phyloP scores from a whole-genome alignment of 768 basidiomycete genomes.

The Hygrocybe punicea region DNA sequence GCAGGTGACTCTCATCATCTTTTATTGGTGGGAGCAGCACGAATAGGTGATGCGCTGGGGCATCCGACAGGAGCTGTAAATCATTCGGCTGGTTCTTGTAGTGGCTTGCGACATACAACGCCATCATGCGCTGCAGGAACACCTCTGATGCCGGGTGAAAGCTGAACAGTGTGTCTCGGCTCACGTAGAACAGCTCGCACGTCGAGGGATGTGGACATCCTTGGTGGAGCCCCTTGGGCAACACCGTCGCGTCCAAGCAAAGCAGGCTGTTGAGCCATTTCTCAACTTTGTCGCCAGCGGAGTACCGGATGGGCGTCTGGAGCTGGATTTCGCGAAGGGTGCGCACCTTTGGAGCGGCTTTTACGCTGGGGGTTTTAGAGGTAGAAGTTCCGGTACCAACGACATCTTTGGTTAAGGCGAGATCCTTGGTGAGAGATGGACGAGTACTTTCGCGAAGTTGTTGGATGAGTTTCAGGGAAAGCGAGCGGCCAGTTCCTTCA shows the following conservation, averaged over 20 bases:
- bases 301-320: slow-evolving; percentile 91
- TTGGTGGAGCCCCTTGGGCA: slow-evolving; percentile 44
- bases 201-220: slow-evolving; percentile 94
- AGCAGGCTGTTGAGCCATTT: slow-evolving; percentile 89
- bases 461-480: slow-evolving; percentile 96
- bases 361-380: slow-evolving; percentile 53
- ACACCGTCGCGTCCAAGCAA: slow-evolving; percentile 81
- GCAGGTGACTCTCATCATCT: slow-evolving; percentile 85
- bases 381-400: slow-evolving; percentile 29
- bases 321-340: slow-evolving; percentile 91
- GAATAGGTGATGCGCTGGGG: slow-evolving; percentile 94
- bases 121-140: slow-evolving; percentile 98
- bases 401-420: slow-evolving; percentile 43
- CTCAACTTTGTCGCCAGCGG: slow-evolving; percentile 82
- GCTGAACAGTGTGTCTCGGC: slow-evolving; percentile 93
- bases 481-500: slow-evolving; percentile 97
- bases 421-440: slow-evolving; percentile 69
- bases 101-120: slow-evolving; percentile 93
- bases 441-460: slow-evolving; percentile 90
- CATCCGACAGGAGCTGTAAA: slow-evolving; percentile 94
- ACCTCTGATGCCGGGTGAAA: slow-evolving; percentile 97
- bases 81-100: slow-evolving; percentile 99
- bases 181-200: slow-evolving; percentile 95
- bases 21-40: slow-evolving; percentile 91
- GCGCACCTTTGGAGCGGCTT: slow-evolving; percentile 63